phyloP scores from a whole-genome alignment of 257 asterid species.

The Capsicum rhomboideum region DNA sequence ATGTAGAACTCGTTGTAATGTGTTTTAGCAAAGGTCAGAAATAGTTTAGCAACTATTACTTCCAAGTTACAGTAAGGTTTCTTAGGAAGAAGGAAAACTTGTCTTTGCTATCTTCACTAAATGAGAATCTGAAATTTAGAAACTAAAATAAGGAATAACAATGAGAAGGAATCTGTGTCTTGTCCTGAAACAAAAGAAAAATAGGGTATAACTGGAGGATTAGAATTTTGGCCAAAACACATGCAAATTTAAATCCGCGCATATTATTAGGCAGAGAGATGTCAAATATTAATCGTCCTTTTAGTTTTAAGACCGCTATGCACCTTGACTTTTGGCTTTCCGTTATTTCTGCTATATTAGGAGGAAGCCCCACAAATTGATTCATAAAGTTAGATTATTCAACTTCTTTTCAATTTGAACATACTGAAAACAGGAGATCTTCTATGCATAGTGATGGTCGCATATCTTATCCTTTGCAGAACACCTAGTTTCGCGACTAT shows the following conservation, averaged over 20 bases:
- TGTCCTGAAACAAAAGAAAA: background rate
- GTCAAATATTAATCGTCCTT: background rate
- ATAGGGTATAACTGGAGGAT: background rate
- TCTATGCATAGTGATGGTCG: background rate
- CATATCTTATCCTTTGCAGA: background rate
- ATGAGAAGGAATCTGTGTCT: background rate
- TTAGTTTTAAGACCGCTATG: background rate
- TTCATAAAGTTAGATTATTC: too few relatives aligned
- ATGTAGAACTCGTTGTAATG: background rate
- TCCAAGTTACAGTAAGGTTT: background rate
- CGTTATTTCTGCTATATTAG: background rate
- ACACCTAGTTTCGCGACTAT: background rate
- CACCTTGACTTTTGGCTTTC: too few relatives aligned
- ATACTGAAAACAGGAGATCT: background rate
- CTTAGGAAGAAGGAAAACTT: background rate
- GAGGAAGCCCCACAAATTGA: background rate
- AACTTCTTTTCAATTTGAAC: background rate
- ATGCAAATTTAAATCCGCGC: background rate
- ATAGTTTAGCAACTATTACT: background rate
- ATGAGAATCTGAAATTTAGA: background rate
- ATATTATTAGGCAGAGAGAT: background rate
- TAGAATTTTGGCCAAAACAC: background rate
- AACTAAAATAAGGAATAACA: background rate
- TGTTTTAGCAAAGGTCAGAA: background rate
- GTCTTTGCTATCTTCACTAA: background rate